Base-by-base conservation (phyloP, 768 basidiomycete species). In the Leccinum subgranulosum region DNA sequence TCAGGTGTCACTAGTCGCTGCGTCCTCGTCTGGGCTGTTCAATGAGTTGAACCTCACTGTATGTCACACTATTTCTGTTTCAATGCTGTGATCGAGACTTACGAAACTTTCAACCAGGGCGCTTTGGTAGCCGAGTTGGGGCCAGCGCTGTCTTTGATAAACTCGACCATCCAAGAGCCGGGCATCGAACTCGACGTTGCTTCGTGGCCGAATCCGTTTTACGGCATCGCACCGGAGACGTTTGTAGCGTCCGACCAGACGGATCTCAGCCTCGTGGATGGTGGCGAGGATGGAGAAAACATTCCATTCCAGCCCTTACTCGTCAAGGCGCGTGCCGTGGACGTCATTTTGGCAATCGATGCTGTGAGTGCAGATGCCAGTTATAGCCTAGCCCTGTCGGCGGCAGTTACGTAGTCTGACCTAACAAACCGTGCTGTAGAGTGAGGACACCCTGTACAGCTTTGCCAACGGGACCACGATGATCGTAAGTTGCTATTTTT, bases 261-360 rank as follows among this genome's bases (percentile, higher is more conserved):
- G 10, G 59, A 74, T 25, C 66, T 80, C 0, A 58, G 58, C 36
- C 49, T 79, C 6, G 71, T 73, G 33, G 77, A 79, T 51, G 79
- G 78, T 25, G 79, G 78, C 8, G 72, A 74, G 56, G 71, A 77
- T 46, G 77, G 77, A 14, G 73, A 79, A 60, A 62, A 77, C 51
- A 68, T 82, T 36, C 81, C 82, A 4, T 29, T 82, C 17, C 78
- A 79, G 50, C 83, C 83, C 2, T 72, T 84, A 39, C 73, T 83
- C 12, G 75, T 81, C 49, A 69, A 75, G 39, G 73, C 73, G 23
- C 77, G 83, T 46, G 69, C 63, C 0, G 63, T 83, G 52, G 83
- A 84, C 57, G 74, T 76, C 7, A 78, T 84, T 61, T 49, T 84
- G 31, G 81, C 80, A 0, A 75, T 83, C 48, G 83, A 84, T 63